These are phyloP conservation scores for Flaveria brownii DNA, from an alignment of 129 eudicot species.

Conservation along the genomic window DNA sequence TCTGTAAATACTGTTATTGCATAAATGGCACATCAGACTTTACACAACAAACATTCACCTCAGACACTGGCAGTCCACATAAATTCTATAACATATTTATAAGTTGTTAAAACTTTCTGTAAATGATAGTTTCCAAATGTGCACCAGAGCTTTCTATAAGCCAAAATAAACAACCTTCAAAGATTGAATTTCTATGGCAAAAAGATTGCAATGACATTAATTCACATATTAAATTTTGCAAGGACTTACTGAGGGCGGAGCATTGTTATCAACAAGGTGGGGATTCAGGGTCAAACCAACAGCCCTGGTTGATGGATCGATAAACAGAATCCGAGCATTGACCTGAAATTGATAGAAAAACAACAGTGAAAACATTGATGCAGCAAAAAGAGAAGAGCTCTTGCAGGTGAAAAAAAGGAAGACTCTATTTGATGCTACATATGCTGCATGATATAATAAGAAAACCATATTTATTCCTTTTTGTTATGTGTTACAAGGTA, in stretches of 20 bases:
- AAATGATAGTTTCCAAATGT: neutral
- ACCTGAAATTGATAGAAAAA: slow-evolving; percentile 50
- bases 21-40: slow-evolving; percentile 8
- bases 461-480: neutral
- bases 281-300: slow-evolving; percentile 93
- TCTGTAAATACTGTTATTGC: neutral
- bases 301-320: slow-evolving; percentile 91
- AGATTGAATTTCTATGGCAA: neutral
- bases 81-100: neutral
- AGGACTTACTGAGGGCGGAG: slow-evolving; percentile 81
- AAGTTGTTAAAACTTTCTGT: neutral
- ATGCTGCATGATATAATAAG: slow-evolving; percentile 8
- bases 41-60: slow-evolving; percentile 16
- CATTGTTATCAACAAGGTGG: slow-evolving; percentile 69
- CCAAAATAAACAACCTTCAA: neutral
- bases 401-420: slow-evolving; percentile 8
- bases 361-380: slow-evolving; percentile 12
- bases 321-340: slow-evolving; percentile 88
- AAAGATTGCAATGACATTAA: slow-evolving; percentile 14
- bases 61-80: slow-evolving; percentile 3
- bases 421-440: neutral
- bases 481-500: neutral
- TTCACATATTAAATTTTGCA: slow-evolving; percentile 7
- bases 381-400: neutral
- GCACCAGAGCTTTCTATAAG: neutral